Percentiles rank a stretch among this genome's conserved stretches.
phyloP scores from a whole-genome alignment of 2,329 filamentous ascomycete species.

The Paracorniculantispora psalliotae region DNA sequence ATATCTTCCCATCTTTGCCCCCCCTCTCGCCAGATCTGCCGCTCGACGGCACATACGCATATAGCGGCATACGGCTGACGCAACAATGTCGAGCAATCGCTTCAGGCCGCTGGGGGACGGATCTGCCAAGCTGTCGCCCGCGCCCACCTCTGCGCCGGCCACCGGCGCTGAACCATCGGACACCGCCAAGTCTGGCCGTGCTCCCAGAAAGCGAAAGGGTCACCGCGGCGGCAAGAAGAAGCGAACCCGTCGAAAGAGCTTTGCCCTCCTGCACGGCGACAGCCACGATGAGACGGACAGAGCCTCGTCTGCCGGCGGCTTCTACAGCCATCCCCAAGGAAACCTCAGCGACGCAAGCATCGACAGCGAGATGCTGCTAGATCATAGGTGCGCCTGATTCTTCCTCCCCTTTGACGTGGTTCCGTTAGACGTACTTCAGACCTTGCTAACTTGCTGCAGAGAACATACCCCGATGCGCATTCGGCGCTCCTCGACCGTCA shows the following conservation, averaged over 20 bases:
- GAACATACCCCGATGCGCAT: constrained; percentile 59
- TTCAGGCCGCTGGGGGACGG: constrained; percentile 24
- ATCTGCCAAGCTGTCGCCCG: constrained; percentile 1
- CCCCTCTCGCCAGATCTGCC: no score
- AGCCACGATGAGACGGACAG: constrained; percentile 32
- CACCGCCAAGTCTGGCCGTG: constrained; percentile 18
- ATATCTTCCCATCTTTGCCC: no score
- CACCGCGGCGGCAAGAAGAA: constrained; percentile 76
- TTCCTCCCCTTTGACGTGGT: no score
- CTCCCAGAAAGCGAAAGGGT: constrained; percentile 59
- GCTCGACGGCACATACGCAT: no score
- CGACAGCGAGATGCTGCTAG: constrained; percentile 81
- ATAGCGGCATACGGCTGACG: no score
- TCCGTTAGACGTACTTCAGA: no score
- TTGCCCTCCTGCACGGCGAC: constrained; percentile 61
- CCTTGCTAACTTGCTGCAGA: constrained; percentile 33
- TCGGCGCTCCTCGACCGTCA: constrained; percentile 53
- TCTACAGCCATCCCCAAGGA: constrained; percentile 45
- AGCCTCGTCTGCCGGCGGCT: constrained; percentile 33
- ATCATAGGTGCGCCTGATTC: constrained; percentile 66
- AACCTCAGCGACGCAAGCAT: constrained; percentile 80
- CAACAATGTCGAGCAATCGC: constrained; percentile 28
- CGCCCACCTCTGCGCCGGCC: constrained; percentile 17
- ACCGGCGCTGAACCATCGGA: constrained; percentile 14
- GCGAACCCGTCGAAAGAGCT: constrained; percentile 72